Evolutionary conservation across 2,329 filamentous ascomycete species (phyloP), one percentile per base, ranked within the genome.

Genomic region (Camptophora hylomeconis): DNA sequence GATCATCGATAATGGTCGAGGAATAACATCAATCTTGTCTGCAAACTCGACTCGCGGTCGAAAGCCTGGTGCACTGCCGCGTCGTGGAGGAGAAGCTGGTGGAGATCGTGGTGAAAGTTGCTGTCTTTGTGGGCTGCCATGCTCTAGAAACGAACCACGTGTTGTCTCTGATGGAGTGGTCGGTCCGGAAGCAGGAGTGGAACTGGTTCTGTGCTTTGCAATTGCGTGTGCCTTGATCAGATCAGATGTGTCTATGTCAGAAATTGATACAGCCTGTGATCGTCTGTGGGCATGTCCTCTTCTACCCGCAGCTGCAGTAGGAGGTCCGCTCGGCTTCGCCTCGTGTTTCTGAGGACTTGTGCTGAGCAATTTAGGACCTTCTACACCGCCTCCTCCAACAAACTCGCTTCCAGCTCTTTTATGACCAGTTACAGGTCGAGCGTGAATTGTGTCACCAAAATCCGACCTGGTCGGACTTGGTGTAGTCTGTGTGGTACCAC

Each of bases 391-490:
- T 25, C 57, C 56, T 44, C 77, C 78, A 25, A 92, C 80, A 46
- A 92, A 84, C 50, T 93, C 84, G 50, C 84, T 93, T 16, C 75
- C 79, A 30, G 80, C 80, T 45, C 86, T 71, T 45, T 76, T 69
- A 48, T 84, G 80, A 13, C 75, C 73, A 17, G 30, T 29, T 10
- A 31, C 29, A 21, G 29, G 26, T 4, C 33, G 15, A 22, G 26
- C 33, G 11, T 38, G 35, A 8, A 22, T 19, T 8, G 40, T 32
- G 8, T 15, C 25, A n/a, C n/a, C n/a, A 28, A 37, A 37, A 13
- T 17, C 31, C 11, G 35, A 21, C 30, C 40, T 42, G 13, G 42
- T 46, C n/a, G 44, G 44, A 32, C 44, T 46, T 15, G 26, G 11
- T 15, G 44, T 36, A 3, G 25, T 24, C 16, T 41, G 36, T 11